These are phyloP conservation scores for Cytospora piceae DNA, from an alignment of 2,329 filamentous ascomycete species.

Conservation along the genomic window DNA sequence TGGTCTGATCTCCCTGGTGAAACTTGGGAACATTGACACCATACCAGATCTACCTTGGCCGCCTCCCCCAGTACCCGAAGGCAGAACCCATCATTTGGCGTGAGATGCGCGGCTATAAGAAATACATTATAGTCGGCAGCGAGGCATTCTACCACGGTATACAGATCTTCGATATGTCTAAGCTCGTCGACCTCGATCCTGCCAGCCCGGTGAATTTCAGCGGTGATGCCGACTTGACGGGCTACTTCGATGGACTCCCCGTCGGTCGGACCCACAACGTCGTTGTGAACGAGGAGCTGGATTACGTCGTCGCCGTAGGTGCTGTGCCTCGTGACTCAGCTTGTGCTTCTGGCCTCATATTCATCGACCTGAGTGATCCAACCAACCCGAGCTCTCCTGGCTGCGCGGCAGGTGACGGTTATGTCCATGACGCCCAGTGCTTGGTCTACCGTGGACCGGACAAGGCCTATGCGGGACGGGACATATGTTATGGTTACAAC, in stretches of 20 bases:
- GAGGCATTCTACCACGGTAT: conserved; percentile 56
- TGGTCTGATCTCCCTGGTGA: no score
- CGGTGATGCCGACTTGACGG: conserved; percentile 41
- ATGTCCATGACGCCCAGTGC: conserved; percentile 66
- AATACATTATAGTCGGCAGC: conserved; percentile 47
- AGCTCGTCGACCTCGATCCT: conserved; percentile 51
- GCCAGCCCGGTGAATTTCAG: conserved; percentile 42
- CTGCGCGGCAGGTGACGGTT: conserved; percentile 58
- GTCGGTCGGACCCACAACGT: conserved; percentile 56
- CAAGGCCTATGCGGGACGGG: conserved; percentile 48
- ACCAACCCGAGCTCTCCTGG: conserved; percentile 57
- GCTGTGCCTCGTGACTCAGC: conserved; percentile 44
- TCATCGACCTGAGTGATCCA: conserved; percentile 60
- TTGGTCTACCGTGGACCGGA: conserved; percentile 58
- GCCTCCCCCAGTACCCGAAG: conserved; percentile 47
- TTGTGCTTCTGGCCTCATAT: conserved; percentile 60
- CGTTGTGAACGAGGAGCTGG: conserved; percentile 53
- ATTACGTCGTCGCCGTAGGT: conserved; percentile 51
- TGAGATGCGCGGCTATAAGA: conserved; percentile 48
- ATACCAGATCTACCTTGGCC: conserved; percentile 46
- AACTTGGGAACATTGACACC: neutral
- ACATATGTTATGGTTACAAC: conserved; percentile 61
- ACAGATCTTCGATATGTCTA: conserved; percentile 67
- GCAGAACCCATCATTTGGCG: conserved; percentile 42
- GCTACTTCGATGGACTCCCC: conserved; percentile 40